Percentiles rank a stretch among this genome's conserved stretches.
These are phyloP conservation scores for Taphrina populina DNA, from an alignment of 1,139 yeast genomes.

Conservation along the genomic window DNA sequence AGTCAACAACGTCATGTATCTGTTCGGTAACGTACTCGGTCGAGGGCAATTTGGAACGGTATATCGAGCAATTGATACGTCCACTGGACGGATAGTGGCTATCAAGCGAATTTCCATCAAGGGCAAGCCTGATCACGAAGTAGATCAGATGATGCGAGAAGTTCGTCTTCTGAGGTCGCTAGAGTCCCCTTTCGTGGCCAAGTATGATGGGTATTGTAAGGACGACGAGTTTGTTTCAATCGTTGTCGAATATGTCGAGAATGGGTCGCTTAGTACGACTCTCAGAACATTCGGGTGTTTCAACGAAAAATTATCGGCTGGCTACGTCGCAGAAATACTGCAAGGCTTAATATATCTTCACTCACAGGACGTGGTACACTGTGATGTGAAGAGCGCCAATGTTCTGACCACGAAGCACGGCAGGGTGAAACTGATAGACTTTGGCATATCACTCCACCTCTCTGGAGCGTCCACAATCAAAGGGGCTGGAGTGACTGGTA, in stretches of 20 bases:
- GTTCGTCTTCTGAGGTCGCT: conserved; percentile 3
- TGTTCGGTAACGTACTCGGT: conserved; percentile 60
- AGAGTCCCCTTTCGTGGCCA: conserved; percentile 77
- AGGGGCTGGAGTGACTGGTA: conserved; percentile 52
- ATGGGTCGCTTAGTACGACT: conserved; percentile 75
- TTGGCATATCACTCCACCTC: conserved; percentile 67
- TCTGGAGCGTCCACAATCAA: conserved; percentile 34
- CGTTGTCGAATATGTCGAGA: conserved; percentile 63
- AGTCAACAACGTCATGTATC: not conserved
- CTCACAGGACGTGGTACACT: conserved; percentile 69
- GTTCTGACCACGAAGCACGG: conserved; percentile 62
- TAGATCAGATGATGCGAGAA: conserved; percentile 13
- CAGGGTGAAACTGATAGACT: conserved; percentile 68
- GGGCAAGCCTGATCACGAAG: not conserved
- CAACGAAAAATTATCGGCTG: conserved; percentile 61
- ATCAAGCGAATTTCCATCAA: conserved; percentile 66
- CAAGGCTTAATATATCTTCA: conserved; percentile 70
- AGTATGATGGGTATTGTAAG: conserved; percentile 82
- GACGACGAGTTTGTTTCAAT: conserved; percentile 68
- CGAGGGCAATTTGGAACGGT: conserved; percentile 80
- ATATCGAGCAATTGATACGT: conserved; percentile 62
- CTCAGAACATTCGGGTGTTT: conserved; percentile 56
- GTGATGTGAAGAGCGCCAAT: conserved; percentile 79
- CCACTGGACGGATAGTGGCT: conserved; percentile 71
- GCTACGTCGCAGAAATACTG: conserved; percentile 67